Conservation (phyloP, 345 rosid species). For the Linum usitatissimum region DNA sequence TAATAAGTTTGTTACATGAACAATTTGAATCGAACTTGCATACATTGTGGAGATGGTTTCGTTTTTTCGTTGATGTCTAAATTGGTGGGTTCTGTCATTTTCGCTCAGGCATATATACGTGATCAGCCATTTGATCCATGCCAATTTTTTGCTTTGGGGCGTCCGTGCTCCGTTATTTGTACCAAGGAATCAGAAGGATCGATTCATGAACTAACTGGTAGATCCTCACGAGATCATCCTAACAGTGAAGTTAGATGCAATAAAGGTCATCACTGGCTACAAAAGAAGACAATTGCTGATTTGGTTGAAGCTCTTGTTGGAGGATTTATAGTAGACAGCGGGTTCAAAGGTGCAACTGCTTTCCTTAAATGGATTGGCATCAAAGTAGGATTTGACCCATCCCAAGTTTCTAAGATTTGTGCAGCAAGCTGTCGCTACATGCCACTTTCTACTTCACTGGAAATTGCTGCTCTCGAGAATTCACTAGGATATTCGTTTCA, state of each 20-base stretch:
- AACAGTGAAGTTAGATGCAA: conserved; percentile 55
- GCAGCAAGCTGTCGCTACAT: conserved; percentile 40
- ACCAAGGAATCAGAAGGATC: conserved; percentile 29
- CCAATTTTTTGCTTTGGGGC: conserved; percentile 74
- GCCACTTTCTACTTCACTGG: conserved; percentile 38
- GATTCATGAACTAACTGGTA: conserved; percentile 31
- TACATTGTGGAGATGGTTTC: neutral
- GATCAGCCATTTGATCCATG: conserved; percentile 73
- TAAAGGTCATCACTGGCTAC: conserved; percentile 73
- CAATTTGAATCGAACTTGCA: neutral
- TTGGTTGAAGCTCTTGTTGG: conserved; percentile 90
- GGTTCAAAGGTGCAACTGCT: conserved; percentile 75
- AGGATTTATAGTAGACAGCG: conserved; percentile 79
- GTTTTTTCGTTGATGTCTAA: neutral
- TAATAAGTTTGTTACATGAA: neutral
- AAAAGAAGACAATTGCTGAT: conserved; percentile 81
- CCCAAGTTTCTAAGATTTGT: conserved; percentile 46
- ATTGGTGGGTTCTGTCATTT: neutral
- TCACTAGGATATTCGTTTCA: conserved; percentile 41
- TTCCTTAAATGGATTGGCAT: conserved; percentile 90
- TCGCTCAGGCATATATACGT: conserved; percentile 68
- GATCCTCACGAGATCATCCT: conserved; percentile 17
- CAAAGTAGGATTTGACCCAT: conserved; percentile 45
- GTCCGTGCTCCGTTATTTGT: conserved; percentile 56
- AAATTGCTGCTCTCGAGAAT: conserved; percentile 40